Evolutionary conservation across 129 eudicot species (phyloP).

Genomic region (Logfia minima): DNA sequence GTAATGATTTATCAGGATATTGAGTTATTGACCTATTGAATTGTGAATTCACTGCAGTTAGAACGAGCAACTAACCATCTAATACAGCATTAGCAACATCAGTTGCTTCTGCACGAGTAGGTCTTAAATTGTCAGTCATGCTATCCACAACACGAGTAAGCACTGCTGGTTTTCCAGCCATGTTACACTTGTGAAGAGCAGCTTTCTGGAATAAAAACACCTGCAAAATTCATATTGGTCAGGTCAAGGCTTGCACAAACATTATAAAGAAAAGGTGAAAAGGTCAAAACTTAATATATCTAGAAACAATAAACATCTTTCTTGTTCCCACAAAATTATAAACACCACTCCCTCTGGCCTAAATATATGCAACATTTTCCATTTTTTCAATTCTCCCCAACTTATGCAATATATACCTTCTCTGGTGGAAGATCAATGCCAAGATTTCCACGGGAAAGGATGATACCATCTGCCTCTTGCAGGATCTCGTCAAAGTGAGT

Average conservation of each 20-base stretch:
- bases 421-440: slow-evolving; percentile 99
- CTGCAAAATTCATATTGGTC: slow-evolving; percentile 35
- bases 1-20: background rate
- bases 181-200: slow-evolving; percentile 72
- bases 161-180: slow-evolving; percentile 82
- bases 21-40: background rate
- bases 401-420: slow-evolving; percentile 52
- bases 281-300: background rate
- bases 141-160: slow-evolving; percentile 82
- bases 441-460: slow-evolving; percentile 98
- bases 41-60: background rate
- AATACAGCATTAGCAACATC: slow-evolving; percentile 82
- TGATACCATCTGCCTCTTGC: slow-evolving; percentile 97
- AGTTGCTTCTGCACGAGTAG: slow-evolving; percentile 86
- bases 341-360: background rate
- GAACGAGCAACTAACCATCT: slow-evolving; percentile 47
- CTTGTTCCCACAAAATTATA: background rate
- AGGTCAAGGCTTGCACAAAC: slow-evolving; percentile 14
- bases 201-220: slow-evolving; percentile 73
- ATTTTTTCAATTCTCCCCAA: background rate
- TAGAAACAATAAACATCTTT: background rate
- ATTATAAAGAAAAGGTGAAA: background rate
- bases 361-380: background rate
- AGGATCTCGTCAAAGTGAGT: slow-evolving; percentile 96
- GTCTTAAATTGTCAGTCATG: slow-evolving; percentile 72